Percentiles rank a stretch among this genome's conserved stretches.
These are phyloP conservation scores for Stagonosporopsis cucurbitacearum DNA, from an alignment of 2,329 filamentous ascomycete genomes.

Conservation along the genomic window DNA sequence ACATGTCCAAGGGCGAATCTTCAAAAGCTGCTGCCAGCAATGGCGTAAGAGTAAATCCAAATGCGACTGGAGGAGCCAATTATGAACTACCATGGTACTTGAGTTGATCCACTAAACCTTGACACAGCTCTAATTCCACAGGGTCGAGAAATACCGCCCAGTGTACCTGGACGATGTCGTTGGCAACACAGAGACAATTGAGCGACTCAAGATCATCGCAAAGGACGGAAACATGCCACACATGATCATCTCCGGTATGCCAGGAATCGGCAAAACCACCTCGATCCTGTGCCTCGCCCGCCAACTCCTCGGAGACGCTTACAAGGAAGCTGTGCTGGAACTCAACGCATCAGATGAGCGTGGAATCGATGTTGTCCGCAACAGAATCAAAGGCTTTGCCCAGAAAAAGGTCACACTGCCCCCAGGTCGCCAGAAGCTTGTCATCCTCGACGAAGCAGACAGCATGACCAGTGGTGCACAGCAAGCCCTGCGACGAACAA, in stretches of 20 bases:
- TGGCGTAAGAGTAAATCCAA: constrained; percentile 51
- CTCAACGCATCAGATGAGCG: constrained; percentile 96
- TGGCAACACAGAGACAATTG: constrained; percentile 96
- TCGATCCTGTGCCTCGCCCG: constrained; percentile 91
- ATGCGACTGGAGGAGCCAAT: constrained; percentile 50
- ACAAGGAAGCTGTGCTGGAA: constrained; percentile 97
- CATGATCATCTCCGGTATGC: constrained; percentile 99
- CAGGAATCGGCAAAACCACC: constrained; percentile 97
- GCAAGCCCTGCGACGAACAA: constrained; percentile 90
- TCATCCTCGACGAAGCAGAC: constrained; percentile 97
- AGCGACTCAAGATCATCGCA: constrained; percentile 96
- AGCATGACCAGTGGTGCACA: constrained; percentile 96
- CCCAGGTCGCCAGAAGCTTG: constrained; percentile 87
- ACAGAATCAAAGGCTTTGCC: constrained; percentile 96
- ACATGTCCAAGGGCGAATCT: constrained; percentile 58
- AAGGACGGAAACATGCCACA: constrained; percentile 99
- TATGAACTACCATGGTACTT: constrained; percentile 82
- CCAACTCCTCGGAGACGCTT: constrained; percentile 87
- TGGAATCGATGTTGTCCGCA: constrained; percentile 96
- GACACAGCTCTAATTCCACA: constrained; percentile 45
- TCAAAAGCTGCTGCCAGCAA: constrained; percentile 56
- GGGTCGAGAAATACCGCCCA: constrained; percentile 98
- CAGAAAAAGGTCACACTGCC: constrained; percentile 98
- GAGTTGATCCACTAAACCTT: not conserved
- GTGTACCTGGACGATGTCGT: constrained; percentile 96